Evolutionary conservation across 805 yeast genomes (phyloP).

Genomic region (Zygosaccharomyces gambellarensis): DNA sequence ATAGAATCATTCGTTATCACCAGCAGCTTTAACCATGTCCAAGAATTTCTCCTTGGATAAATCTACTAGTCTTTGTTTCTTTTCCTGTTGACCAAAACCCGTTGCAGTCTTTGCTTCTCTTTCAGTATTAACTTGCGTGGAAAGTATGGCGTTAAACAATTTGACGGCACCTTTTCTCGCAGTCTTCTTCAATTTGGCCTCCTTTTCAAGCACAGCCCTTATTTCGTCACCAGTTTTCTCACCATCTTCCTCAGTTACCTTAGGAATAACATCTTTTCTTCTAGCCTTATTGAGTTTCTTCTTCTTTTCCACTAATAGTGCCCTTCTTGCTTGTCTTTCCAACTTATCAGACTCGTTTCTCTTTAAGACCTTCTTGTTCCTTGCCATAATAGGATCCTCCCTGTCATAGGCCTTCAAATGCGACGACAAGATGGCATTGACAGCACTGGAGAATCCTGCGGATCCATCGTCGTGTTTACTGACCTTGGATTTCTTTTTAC

Average conservation of each 20-base stretch:
- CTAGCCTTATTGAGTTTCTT: conserved; percentile 62
- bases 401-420: conserved; percentile 84
- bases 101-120: conserved; percentile 45
- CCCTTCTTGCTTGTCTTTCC: conserved; percentile 76
- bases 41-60: conserved; percentile 84
- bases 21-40: conserved; percentile 81
- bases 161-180: conserved; percentile 88
- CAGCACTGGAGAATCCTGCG: conserved; percentile 72
- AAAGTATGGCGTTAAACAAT: conserved; percentile 75
- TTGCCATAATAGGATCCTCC: conserved; percentile 83
- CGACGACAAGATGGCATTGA: conserved; percentile 78
- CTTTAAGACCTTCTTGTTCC: conserved; percentile 66
- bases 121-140: conserved; percentile 64
- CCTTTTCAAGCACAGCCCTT: conserved; percentile 58
- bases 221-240: conserved; percentile 39
- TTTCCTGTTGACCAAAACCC: conserved; percentile 44
- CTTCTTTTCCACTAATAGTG: conserved; percentile 66
- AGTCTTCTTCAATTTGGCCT: conserved; percentile 63
- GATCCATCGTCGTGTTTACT: conserved; percentile 65
- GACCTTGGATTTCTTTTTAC: conserved; percentile 51
- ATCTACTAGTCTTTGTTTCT: conserved; percentile 56
- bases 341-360: conserved; percentile 75
- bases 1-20: conserved; percentile 34
- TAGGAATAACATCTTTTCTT: conserved; percentile 62
- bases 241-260: conserved; percentile 44